These are phyloP conservation scores for Cryptosporidium canis DNA, from an alignment of 169 alveolate genomes.

Conservation along the genomic window DNA sequence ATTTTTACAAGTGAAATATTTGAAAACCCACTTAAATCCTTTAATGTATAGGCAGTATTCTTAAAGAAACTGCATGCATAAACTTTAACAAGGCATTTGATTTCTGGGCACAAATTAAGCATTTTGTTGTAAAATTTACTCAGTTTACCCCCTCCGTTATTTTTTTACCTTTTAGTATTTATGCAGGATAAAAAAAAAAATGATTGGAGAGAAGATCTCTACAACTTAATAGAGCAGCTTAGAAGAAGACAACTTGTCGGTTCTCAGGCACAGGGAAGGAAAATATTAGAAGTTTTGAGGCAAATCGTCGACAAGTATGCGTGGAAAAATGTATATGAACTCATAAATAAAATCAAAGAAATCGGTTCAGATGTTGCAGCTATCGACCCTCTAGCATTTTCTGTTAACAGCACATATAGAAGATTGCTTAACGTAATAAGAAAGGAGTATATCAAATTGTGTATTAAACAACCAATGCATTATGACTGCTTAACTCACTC, in stretches of 20 bases:
- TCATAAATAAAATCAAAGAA: neutral
- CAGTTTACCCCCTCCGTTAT: neutral
- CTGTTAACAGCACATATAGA: conserved; percentile 20
- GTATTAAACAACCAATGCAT: neutral
- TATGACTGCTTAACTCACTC: neutral
- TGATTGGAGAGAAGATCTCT: conserved; percentile 59
- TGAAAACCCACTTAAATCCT: neutral
- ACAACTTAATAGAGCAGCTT: conserved; percentile 19
- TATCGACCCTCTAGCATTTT: conserved; percentile 59
- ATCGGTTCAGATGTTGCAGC: conserved; percentile 31
- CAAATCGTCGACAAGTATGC: conserved; percentile 48
- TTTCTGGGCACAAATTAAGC: conserved; percentile 6
- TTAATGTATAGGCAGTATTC: neutral
- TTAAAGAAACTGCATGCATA: conserved; percentile 35
- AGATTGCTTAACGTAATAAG: conserved; percentile 50
- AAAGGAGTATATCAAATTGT: conserved; percentile 20
- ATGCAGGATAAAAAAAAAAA: conserved; percentile 59
- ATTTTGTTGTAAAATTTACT: neutral
- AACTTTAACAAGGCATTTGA: conserved; percentile 26
- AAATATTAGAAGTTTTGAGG: conserved; percentile 50
- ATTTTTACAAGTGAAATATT: conserved; percentile 24
- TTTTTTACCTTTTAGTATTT: neutral
- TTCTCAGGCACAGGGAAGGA: conserved; percentile 53
- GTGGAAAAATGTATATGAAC: conserved; percentile 55
- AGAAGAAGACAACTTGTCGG: conserved; percentile 48